phyloP scores from a whole-genome alignment of 345 rosid genomes.

The Carallia brachiata region DNA sequence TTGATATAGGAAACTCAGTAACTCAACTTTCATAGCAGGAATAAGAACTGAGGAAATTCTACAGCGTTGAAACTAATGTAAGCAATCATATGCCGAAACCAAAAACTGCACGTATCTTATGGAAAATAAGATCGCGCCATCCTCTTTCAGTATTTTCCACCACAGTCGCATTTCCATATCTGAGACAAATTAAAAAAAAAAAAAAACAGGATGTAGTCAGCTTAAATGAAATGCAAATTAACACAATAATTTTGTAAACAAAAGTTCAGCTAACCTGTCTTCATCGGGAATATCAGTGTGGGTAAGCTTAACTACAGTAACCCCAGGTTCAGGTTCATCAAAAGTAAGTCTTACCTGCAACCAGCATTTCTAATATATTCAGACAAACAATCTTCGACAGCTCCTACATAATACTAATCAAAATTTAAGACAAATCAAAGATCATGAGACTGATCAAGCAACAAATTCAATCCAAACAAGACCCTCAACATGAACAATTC shows the following conservation, averaged over 20 bases:
- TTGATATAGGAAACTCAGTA: conserved; percentile 2
- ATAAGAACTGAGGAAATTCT: not conserved
- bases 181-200: conserved; percentile 24
- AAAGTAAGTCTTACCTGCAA: conserved; percentile 71
- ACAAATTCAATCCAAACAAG: not conserved
- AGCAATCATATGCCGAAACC: conserved; percentile 56
- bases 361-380: conserved; percentile 11
- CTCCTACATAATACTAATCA: conserved; percentile 1
- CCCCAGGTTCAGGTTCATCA: conserved; percentile 79
- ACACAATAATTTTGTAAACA: not conserved
- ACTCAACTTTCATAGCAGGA: conserved; percentile 13
- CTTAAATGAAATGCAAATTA: not conserved
- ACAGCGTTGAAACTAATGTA: not conserved
- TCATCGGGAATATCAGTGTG: conserved; percentile 91
- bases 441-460: not conserved
- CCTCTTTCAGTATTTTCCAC: conserved; percentile 96
- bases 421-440: not conserved
- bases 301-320: conserved; percentile 66
- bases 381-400: not conserved
- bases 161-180: conserved; percentile 93
- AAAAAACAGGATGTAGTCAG: not conserved
- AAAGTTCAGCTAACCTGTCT: conserved; percentile 57
- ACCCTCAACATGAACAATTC: not conserved
- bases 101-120: conserved; percentile 82
- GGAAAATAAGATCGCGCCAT: conserved; percentile 90